phyloP scores from a whole-genome alignment of 2,329 filamentous ascomycete genomes.

The Zymoseptoria crescenta region DNA sequence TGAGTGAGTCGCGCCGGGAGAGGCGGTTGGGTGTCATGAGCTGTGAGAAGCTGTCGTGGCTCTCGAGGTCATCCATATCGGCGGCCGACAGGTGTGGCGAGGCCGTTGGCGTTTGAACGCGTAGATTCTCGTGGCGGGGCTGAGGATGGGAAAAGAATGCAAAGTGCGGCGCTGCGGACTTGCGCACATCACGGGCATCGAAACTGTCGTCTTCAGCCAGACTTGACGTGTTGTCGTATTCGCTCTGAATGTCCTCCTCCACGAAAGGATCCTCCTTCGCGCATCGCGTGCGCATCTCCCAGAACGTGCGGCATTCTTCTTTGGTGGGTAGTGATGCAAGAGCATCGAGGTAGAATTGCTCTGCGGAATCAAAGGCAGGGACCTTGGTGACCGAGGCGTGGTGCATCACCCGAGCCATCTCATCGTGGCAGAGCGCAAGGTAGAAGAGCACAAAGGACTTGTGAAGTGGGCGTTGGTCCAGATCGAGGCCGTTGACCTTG shows the following conservation, averaged over 20 bases:
- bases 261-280: conserved; percentile 2
- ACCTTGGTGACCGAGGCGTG: conserved; percentile 40
- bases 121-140: conserved; percentile 1
- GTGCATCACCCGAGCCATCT: conserved; percentile 40
- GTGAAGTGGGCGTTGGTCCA: conserved; percentile 14
- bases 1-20: conserved; percentile 5
- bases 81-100: conserved; percentile 6
- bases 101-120: conserved; percentile 9
- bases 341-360: conserved; percentile 32
- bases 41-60: conserved; percentile 23
- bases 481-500: conserved; percentile 2
- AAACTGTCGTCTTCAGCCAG: neutral
- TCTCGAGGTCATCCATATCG: conserved; percentile 21
- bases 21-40: conserved; percentile 21
- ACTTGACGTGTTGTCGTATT: neutral
- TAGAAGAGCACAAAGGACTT: conserved; percentile 40
- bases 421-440: conserved; percentile 39
- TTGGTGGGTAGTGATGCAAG: conserved; percentile 18
- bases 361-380: conserved; percentile 33
- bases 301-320: neutral
- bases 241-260: neutral
- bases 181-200: neutral
- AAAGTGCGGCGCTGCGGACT: neutral
- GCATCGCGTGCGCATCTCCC: neutral
- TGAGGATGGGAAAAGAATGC: neutral